Base-by-base conservation (phyloP, 306 rosid species). In the Quillaja saponaria region DNA sequence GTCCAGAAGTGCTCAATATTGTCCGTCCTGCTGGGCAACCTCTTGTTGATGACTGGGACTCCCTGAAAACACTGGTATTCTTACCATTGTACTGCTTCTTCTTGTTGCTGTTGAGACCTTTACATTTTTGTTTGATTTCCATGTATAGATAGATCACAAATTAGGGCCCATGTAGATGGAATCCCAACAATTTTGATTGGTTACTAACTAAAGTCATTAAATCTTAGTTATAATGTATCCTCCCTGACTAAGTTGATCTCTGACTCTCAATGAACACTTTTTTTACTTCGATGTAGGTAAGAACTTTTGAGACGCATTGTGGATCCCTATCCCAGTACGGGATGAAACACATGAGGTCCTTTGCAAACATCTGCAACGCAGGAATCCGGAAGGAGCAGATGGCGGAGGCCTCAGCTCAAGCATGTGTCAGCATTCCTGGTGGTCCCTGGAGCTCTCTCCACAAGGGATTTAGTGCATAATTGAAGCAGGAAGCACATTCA, bases 311-410 rank as follows among this genome's bases (percentile, higher is more conserved):
- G 96, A 82, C 91, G 34, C 72, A 77, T 17, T 94, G 99, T 20
- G 99, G 97, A 80, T 81, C 96, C 12, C 71, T 94, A 31, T 94
- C 99, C 47, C 96, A 94, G 42, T 94, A 94, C 46, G 99, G 99
- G 48, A 89, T 94, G 97, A 94, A 94, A 53, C 95, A 89, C 64
- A 89, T 89, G 99, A 71, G 97, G 42, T 85, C 99, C 55, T 79
- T 94, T 18, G 96, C 95, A 21, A 94, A 89, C 85, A 67, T 94
- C 63, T 89, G 99, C 86, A 94, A 94, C 18, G 90, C 86, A 9
- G 86, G 96, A 71, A 78, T 83, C 38, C 41, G 41, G 54, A 74
- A 68, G 38, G 81, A 80, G 66, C 85, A 85, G 81, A 85, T 94
- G 97, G 79, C 72, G 1, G 91, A 74, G 76, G 91, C 90, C 33